Evolutionary conservation across 2,329 filamentous ascomycete species (phyloP), one percentile per base, ranked within the genome.

Genomic region (Elsinoe arachidis): DNA sequence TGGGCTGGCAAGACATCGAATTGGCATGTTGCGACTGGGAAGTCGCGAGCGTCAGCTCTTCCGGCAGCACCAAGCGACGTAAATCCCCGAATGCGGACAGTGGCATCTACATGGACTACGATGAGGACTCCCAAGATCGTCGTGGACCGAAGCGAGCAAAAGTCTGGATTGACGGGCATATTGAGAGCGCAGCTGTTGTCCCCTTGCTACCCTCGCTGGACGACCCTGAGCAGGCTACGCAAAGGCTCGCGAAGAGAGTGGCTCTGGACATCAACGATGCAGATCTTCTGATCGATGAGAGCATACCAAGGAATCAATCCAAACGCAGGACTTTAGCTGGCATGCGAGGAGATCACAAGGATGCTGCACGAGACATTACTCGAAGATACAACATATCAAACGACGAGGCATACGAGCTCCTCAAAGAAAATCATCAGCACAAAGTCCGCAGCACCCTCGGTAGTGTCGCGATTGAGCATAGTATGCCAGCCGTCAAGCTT

Each of bases 351-450:
- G 84, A 84, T 76, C 83, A 81, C 6, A 86, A 82, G 58, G 83
- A 84, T 14, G 86, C 84, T 53, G 83, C 85, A 2, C 87, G 86
- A 56, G 84, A 88, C 57, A 80, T 96, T 35, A 82, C 82, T 37
- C 82, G 86, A 63, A 85, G 92, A 41, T 99, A 96, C 78, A 97
- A 97, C 68, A 88, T 95, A 59, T 96, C 91, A 30, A 97, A 97
- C 62, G 93, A 99, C 67, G 87, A 93, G 59, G 91, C 91, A 1
- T 99, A 99, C 70, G 91, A 97, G 67, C 83, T 90, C 60, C 81
- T 99, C 44, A 97, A 97, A 72, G 90, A 96, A 71, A 97, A 96
- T 67, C 91, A 95, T 67, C 90, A 95, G 73, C 90, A 89, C 78
- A 97, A 96, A 72, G 88, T 99, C 60, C 85, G 93, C 63, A 93